Evolutionary conservation across 2,329 filamentous ascomycete genomes (phyloP).

Genomic region (Ceratocystis eucalypticola): DNA sequence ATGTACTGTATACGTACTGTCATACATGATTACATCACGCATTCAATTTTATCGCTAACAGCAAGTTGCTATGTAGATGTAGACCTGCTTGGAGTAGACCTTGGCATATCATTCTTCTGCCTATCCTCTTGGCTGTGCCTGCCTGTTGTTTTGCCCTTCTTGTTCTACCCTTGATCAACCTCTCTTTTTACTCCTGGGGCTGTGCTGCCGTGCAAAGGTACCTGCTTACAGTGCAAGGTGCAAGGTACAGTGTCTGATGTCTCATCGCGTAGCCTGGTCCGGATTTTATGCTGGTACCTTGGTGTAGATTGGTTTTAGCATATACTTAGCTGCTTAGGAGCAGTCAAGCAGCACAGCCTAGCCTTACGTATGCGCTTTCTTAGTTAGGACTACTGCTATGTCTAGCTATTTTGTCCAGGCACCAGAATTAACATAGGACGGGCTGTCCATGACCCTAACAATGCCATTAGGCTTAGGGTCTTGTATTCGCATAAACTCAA

Average conservation of each 20-base stretch:
- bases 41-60: not conserved
- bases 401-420: not conserved
- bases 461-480: not conserved
- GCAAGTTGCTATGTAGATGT: not conserved
- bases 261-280: not conserved
- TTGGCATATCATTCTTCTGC: not conserved
- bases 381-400: not conserved
- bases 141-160: slow-evolving; percentile 2
- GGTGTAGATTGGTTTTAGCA: too few species aligned
- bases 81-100: too few species aligned
- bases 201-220: slow-evolving; percentile 5
- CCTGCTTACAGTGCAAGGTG: slow-evolving; percentile 10
- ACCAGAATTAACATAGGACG: not conserved
- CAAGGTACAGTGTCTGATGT: not conserved
- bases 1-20: not conserved
- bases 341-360: not conserved
- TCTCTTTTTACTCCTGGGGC: not conserved
- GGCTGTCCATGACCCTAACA: not conserved
- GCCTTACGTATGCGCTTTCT: slow-evolving; percentile 8
- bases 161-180: not conserved
- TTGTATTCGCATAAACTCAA: too few species aligned
- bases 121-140: not conserved
- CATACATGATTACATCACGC: not conserved
- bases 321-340: too few species aligned
- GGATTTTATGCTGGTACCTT: slow-evolving; percentile 1